Evolutionary conservation across 106 monocot genomes (phyloP).

Genomic region (Agapanthus africanus): DNA sequence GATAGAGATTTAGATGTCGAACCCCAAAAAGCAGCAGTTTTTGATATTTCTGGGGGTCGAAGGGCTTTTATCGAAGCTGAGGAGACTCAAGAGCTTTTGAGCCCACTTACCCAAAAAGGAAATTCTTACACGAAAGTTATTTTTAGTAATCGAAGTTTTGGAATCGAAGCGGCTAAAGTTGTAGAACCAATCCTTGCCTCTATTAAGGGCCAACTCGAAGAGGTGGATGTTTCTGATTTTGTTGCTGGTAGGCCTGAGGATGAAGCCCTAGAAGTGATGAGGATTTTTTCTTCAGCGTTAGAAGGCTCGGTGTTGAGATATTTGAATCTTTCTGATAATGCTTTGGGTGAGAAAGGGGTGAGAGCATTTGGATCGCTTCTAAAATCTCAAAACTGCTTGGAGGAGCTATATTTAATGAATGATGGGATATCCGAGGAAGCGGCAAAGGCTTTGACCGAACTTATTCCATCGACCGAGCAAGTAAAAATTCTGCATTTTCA

Average conservation of each 20-base stretch:
- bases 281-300: constrained; percentile 66
- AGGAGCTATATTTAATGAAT: constrained; percentile 90
- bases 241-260: constrained; percentile 80
- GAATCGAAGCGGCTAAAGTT: constrained; percentile 65
- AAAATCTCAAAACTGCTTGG: constrained; percentile 56
- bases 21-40: constrained; percentile 20
- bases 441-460: constrained; percentile 66
- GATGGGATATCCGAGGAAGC: constrained; percentile 94
- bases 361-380: constrained; percentile 71
- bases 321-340: constrained; percentile 86
- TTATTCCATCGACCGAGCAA: constrained; percentile 72
- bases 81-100: constrained; percentile 63
- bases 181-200: constrained; percentile 70
- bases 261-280: constrained; percentile 93
- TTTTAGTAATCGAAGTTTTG: constrained; percentile 91
- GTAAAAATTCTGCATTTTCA: constrained; percentile 85
- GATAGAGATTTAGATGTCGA: neutral
- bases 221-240: constrained; percentile 88
- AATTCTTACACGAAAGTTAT: constrained; percentile 59
- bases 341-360: constrained; percentile 87
- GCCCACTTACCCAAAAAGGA: constrained; percentile 47
- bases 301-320: constrained; percentile 43
- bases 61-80: constrained; percentile 75
- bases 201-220: constrained; percentile 45
- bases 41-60: constrained; percentile 77